Base-by-base conservation (phyloP, 164 flowering plant genomes). In the Vitis amurensis region DNA sequence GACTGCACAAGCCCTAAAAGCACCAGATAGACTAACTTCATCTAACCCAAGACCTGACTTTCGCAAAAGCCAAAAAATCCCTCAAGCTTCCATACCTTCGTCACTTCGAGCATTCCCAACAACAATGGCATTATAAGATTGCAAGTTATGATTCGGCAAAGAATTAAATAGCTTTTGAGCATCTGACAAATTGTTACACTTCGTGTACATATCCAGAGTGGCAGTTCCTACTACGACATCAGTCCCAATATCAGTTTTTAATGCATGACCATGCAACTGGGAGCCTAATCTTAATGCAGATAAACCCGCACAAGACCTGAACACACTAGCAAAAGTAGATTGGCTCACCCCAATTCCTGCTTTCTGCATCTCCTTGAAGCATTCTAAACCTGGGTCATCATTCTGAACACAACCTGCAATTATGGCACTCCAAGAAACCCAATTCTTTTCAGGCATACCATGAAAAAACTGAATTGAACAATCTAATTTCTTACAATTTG, bases 371-470 rank as follows among this genome's bases (percentile, higher is more conserved):
- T 87, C 80, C 71, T 71, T 84, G 70, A 89, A 92, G 51, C 89
- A 59, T 50, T 84, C 75, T 27, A 88, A n/a, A 13, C 87, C 88
- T 1, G 49, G 79, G 30, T 68, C 74, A 55, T 77, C 71, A 74
- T 89, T 89, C 59, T 86, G 94, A 68, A 84, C 86, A 77, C 83
- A 84, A 67, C 91, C 91, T 12, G 91, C 94, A 49, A 92, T 90
- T 2, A 83, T 27, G 11, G 98, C 93, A 69, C 96, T 89, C 98
- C 98, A 92, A 12, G 88, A 85, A 59, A 92, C 89, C 86, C 76
- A 82, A 71, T 92, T 92, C 72, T 77, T 86, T 55, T 83, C 83
- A 1, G 86, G 89, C 84, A 89, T 77, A 63, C 77, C 79, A 59
- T 48, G 8, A 70, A 92, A 92, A 27, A 86, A 72, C 62, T 44